A percentile compares a stretch with the other conserved stretches of the same genome.
Conservation (phyloP, 2,329 filamentous ascomycete genomes). For the Blumeria graminis region DNA sequence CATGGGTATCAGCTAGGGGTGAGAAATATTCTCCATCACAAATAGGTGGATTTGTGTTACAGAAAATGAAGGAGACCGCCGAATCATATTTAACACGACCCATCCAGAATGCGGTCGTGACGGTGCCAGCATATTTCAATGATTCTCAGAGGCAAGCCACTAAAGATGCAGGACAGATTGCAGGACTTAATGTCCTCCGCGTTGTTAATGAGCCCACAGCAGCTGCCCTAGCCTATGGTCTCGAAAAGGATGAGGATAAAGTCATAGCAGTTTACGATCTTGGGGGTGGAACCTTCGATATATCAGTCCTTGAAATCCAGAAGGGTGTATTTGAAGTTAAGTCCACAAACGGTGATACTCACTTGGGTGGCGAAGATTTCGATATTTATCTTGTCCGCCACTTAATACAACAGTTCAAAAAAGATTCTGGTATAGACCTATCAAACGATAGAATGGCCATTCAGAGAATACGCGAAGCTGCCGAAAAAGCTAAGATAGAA, state of each 20-base stretch:
- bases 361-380: slow-evolving; percentile 95
- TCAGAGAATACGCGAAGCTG: slow-evolving; percentile 94
- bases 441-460: slow-evolving; percentile 91
- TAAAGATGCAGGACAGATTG: slow-evolving; percentile 93
- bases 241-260: slow-evolving; percentile 81
- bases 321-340: slow-evolving; percentile 98
- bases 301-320: slow-evolving; percentile 91
- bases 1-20: slow-evolving; percentile 80
- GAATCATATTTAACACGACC: slow-evolving; percentile 78
- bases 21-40: slow-evolving; percentile 97
- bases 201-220: slow-evolving; percentile 96
- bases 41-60: slow-evolving; percentile 84
- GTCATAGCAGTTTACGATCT: slow-evolving; percentile 93
- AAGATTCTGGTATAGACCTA: slow-evolving; percentile 76
- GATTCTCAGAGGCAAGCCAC: slow-evolving; percentile 94
- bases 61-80: slow-evolving; percentile 99
- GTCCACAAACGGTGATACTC: slow-evolving; percentile 96
- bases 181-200: slow-evolving; percentile 88
- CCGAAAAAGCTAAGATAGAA: slow-evolving; percentile 99
- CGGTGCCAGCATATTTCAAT: slow-evolving; percentile 96
- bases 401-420: slow-evolving; percentile 90
- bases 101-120: slow-evolving; percentile 90
- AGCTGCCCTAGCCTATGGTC: slow-evolving; percentile 81
- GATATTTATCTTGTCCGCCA: slow-evolving; percentile 86
- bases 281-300: slow-evolving; percentile 97